Base-by-base conservation (phyloP, 23 red algal genomes). In the Gracilaria caudata region DNA sequence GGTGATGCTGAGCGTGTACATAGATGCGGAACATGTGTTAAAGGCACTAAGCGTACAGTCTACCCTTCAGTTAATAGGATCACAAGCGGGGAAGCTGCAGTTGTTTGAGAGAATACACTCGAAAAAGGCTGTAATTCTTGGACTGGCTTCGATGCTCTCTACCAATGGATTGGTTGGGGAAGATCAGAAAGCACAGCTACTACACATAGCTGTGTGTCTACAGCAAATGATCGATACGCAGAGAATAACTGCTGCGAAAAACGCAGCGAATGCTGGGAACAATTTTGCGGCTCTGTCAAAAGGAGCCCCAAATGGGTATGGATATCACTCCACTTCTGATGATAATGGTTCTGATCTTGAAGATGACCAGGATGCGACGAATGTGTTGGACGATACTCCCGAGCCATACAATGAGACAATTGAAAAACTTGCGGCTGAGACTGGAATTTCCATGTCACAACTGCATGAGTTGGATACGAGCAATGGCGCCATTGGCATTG, bases 291-390 rank as follows among this genome's bases (percentile, higher is more conserved):
- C 55, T 72, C 37, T 78, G 9, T 63, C 53, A 13, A 61, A 41
- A 64, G 86, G 57, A 51, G 44, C 71, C 3, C 5, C 57, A 10
- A 79, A 79, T 64, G 86, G 73, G 2, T 89, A 80, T 89, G 58
- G 38, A 26, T 66, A 53, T 17, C 72, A 55, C 56, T 54, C 43
- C 12, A 49, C 38, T 21, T 45, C 51, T 24, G 74, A 79, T 47
- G 71, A 59, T 39, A 72, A 79, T 53, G 86, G 37, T 26, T 89
- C 86, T 14, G 86, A 89, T 21, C 72, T 89, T 29, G 86, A 78
- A 37, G 86, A 89, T 30, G 74, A 89, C 41, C 68, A 89, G 44
- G 86, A 89, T 58, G 86, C 86, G 47, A 64, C 86, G 4, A 89
- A 89, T 55, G 54, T 65, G 23, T 19, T 89, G 55, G 73, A 79